Evolutionary conservation across 805 yeast species (phyloP).

Genomic region (Lipomyces orientalis): DNA sequence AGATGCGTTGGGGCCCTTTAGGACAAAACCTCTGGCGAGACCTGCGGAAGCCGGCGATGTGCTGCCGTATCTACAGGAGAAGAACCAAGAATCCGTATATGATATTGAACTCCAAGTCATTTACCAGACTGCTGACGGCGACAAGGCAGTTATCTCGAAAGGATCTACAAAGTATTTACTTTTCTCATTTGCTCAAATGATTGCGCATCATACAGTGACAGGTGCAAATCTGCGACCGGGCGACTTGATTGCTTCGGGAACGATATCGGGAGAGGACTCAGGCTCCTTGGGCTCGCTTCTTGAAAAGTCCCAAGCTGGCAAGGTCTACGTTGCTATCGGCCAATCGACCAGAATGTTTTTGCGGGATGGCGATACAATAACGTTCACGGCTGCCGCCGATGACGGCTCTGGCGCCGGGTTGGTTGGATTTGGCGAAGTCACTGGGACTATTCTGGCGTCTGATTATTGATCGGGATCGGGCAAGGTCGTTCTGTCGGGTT

Average conservation of each 20-base stretch:
- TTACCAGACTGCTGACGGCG: constrained; percentile 13
- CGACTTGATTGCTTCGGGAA: constrained; percentile 42
- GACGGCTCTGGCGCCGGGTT: constrained; percentile 15
- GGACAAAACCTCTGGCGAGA: constrained; percentile 22
- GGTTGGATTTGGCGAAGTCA: constrained; percentile 39
- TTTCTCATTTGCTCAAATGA: constrained; percentile 41
- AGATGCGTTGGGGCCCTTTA: constrained; percentile 39
- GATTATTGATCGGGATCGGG: neutral
- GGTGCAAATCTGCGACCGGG: constrained; percentile 40
- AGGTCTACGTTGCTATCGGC: constrained; percentile 8
- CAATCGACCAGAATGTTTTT: constrained; percentile 22
- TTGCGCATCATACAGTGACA: constrained; percentile 41
- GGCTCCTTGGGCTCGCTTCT: constrained; percentile 38
- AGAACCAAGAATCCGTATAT: constrained; percentile 24
- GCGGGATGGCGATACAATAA: constrained; percentile 37
- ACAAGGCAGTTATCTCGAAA: constrained; percentile 15
- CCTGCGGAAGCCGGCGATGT: constrained; percentile 33
- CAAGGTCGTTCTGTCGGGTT: neutral
- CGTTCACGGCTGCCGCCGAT: constrained; percentile 30
- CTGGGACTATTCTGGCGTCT: constrained; percentile 25
- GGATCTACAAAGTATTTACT: constrained; percentile 34
- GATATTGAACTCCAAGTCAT: constrained; percentile 34
- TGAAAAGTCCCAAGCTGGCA: constrained; percentile 38
- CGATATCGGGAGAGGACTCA: constrained; percentile 37
- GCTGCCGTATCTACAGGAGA: constrained; percentile 36